A percentile compares a stretch with the other conserved stretches of the same genome.
Conservation (phyloP, 441 rosid genomes). For the Pelargonium australe region DNA sequence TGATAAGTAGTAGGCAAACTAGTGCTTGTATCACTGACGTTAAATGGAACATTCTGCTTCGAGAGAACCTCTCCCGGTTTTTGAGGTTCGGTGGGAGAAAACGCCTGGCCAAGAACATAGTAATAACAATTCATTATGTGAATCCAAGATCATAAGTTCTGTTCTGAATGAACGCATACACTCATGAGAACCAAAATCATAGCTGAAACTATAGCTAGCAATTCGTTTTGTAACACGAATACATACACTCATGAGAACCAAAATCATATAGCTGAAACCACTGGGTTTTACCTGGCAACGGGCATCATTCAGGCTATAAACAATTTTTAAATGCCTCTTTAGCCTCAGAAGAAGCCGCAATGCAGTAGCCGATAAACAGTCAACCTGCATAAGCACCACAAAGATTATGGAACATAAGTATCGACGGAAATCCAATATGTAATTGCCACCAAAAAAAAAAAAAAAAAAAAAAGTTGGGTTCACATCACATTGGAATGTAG, state of each 20-base stretch:
- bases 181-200: neutral
- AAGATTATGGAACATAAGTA: neutral
- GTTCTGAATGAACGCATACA: neutral
- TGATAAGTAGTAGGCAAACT: slow-evolving; percentile 54
- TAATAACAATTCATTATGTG: neutral
- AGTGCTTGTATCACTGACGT: slow-evolving; percentile 47
- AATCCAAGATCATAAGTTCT: neutral
- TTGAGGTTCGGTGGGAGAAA: slow-evolving; percentile 69
- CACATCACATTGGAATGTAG: too few relatives aligned
- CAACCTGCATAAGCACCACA: slow-evolving; percentile 45
- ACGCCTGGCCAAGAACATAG: slow-evolving; percentile 44
- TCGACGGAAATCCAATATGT: neutral
- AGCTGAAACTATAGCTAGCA: too few relatives aligned
- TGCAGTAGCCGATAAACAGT: slow-evolving; percentile 69
- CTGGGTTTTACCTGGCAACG: slow-evolving; percentile 73
- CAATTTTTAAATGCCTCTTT: slow-evolving; percentile 79
- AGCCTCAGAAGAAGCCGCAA: slow-evolving; percentile 90
- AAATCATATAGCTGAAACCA: neutral
- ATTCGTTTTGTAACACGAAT: too few relatives aligned
- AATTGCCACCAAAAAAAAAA: too few relatives aligned
- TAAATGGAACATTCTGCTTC: slow-evolving; percentile 66
- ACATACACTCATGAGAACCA: too few relatives aligned
- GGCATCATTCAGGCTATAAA: slow-evolving; percentile 79
- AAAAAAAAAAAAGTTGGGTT: too few relatives aligned
- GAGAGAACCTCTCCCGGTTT: slow-evolving; percentile 73